Base-by-base conservation (phyloP, 306 rosid species). In the Cyamopsis tetragonoloba region DNA sequence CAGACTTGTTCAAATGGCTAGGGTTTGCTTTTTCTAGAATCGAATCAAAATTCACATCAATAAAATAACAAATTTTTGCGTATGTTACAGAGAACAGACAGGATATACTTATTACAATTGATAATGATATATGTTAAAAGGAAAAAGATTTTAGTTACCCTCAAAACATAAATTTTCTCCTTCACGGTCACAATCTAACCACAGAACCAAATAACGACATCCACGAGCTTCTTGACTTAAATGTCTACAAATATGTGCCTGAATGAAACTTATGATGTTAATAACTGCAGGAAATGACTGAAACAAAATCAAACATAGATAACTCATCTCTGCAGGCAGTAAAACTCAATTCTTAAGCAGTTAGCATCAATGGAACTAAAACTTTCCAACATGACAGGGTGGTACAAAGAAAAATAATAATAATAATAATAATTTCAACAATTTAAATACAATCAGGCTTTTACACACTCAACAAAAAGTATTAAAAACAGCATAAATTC, bases 181-280 rank as follows among this genome's bases (percentile, higher is more conserved):
- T 83, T 92, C 98, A 37, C 98, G 96, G 35, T 92, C 98, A 77
- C 98, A 89, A 77, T 92, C 98, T 82, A 92, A 76, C 98, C 98
- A 92, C 66, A 92, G 73, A 31, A 92, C 96, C 88, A 92, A 70
- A 83, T 80, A 65, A 76, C 64, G 83, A 78, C 86, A 92, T 27
- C 91, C 96, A 60, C 93, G 96, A 32, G 98, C 92, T 87, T 89
- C 98, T 84, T 88, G 96, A 72, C 77, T 86, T 59, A 92, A 81
- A 82, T 92, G 96, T 71, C 84, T 86, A 73, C 87, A 73, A 47
- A 92, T 92, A 75, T 86, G 98, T 2, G 96, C 96, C 98, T 92
- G 58, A 68, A 57, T 43, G 59, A 77, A 81, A 69, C 31, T 57
- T 4, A 11, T 34, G 37, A 74, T 77, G 57, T 80, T 15, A 77